Percentiles rank a stretch among this genome's conserved stretches.
These are phyloP conservation scores for Zymoseptoria pseudotritici DNA, from an alignment of 2,329 filamentous ascomycete genomes.

Conservation along the genomic window DNA sequence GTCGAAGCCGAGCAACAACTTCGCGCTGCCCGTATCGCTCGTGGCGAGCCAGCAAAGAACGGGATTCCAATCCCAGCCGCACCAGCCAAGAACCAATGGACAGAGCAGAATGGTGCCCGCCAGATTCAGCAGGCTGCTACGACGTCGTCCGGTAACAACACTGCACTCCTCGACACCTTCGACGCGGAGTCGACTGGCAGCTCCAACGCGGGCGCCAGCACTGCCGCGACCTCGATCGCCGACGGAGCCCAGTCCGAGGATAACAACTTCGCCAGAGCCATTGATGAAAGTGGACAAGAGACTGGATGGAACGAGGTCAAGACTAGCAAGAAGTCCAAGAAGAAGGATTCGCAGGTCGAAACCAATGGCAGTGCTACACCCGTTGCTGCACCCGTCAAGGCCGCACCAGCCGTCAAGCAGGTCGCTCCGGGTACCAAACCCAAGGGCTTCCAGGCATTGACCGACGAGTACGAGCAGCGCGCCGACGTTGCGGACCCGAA, in stretches of 20 bases:
- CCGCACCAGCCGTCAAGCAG: constrained; percentile 5
- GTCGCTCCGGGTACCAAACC: constrained; percentile 14
- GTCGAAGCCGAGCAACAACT: constrained; percentile 73
- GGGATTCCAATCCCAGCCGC: constrained; percentile 48
- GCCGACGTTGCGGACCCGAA: constrained; percentile 16
- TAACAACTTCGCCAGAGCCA: constrained; percentile 49
- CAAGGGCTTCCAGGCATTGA: constrained; percentile 19
- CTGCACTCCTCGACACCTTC: constrained; percentile 44
- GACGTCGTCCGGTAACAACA: constrained; percentile 1
- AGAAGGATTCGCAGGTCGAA: constrained; percentile 35
- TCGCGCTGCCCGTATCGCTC: constrained; percentile 69
- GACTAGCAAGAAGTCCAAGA: constrained; percentile 47
- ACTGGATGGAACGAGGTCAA: constrained; percentile 56
- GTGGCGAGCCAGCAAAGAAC: constrained; percentile 76
- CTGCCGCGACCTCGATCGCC: constrained; percentile 34
- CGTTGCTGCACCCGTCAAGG: constrained; percentile 4
- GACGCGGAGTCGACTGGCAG: constrained; percentile 37
- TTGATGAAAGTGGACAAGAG: constrained; percentile 42
- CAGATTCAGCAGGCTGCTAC: constrained; percentile 6
- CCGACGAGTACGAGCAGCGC: constrained; percentile 16
- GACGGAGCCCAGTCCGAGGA: constrained; percentile 45
- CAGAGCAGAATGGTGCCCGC: constrained; percentile 23
- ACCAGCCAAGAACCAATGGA: constrained; percentile 50
- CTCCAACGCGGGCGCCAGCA: constrained; percentile 33
- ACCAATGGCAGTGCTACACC: constrained; percentile 15